Evolutionary conservation across 441 rosid genomes (phyloP).

Genomic region (Populus hybrid): DNA sequence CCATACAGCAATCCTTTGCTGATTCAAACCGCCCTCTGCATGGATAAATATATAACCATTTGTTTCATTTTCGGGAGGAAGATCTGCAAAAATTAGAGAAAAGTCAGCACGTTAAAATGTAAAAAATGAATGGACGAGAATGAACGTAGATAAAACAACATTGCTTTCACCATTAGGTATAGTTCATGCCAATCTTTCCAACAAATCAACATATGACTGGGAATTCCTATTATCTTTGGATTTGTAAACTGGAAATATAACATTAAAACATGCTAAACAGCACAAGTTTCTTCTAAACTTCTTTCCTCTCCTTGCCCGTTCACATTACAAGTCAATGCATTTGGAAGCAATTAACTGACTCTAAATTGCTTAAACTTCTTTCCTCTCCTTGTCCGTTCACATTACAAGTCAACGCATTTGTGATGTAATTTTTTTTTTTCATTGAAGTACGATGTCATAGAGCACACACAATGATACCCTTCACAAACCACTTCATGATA

Average conservation of each 20-base stretch:
- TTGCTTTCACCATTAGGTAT: neutral
- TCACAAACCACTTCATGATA: neutral
- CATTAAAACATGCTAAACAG: neutral
- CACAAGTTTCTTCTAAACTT: neutral
- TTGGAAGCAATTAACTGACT: neutral
- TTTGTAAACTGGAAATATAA: neutral
- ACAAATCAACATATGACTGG: neutral
- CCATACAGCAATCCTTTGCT: slow-evolving; percentile 93
- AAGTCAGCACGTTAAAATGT: neutral
- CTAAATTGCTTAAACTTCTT: neutral
- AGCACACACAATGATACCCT: neutral
- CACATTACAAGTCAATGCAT: neutral
- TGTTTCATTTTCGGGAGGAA: slow-evolving; percentile 90
- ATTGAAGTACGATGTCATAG: neutral
- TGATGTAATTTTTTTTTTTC: no score
- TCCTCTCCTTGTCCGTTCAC: no score
- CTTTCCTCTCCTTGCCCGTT: neutral
- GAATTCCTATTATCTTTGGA: neutral
- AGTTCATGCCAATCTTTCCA: neutral
- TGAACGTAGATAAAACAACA: neutral
- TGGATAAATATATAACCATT: slow-evolving; percentile 93
- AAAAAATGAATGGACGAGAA: neutral
- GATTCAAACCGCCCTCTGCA: slow-evolving; percentile 99
- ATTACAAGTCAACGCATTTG: no score
- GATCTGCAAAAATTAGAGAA: slow-evolving; percentile 50